Base-by-base conservation (phyloP, 352 stramenopile species). In the Discostella stelligera region DNA sequence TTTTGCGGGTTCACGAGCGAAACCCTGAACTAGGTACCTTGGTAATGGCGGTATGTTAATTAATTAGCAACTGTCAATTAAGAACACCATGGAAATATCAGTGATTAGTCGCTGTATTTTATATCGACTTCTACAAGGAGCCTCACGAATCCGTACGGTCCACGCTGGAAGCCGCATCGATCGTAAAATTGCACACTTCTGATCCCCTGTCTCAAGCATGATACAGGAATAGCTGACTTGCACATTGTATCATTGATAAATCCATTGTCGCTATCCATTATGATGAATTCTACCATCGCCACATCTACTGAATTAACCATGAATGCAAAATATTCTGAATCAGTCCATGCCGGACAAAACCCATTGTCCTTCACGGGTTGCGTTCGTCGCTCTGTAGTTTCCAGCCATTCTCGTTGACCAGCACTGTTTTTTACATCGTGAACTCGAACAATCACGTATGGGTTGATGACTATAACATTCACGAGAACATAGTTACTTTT, bases 131-230 rank as follows among this genome's bases (percentile, higher is more conserved):
- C 58, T 6, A 88, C 74, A 44, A 90, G 63, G 30, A 90, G 30
- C 25, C 71, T 81, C 27, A 79, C 78, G 66, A 85, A 82, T 18
- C 70, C 72, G 69, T 82, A 87, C 0, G 78, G 63, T 39, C 84
- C 84, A 13, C 41, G 68, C 52, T 84, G 66, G 18, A 68, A 83
- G 50, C 66, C 78, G 39, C 56, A 79, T 46, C 50, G 44, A 49
- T 86, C 76, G 52, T 86, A 79, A 52, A 90, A 76, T 18, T 72
- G 56, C 23, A 90, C 74, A n/a, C 69, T 82, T 48, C 84, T 72
- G 66, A 82, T 82, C 39, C 86, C 86, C 58, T 66, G 25, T 52
- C 83, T 75, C 3, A 91, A 59, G 68, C 75, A 86, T 21, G 53
- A 66, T 11, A 85, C 55, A 55, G 73, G 78, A 44, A 85, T 71